Evolutionary conservation across 1,284 basidiomycete genomes (phyloP).

Genomic region (Hemileia vastatrix): DNA sequence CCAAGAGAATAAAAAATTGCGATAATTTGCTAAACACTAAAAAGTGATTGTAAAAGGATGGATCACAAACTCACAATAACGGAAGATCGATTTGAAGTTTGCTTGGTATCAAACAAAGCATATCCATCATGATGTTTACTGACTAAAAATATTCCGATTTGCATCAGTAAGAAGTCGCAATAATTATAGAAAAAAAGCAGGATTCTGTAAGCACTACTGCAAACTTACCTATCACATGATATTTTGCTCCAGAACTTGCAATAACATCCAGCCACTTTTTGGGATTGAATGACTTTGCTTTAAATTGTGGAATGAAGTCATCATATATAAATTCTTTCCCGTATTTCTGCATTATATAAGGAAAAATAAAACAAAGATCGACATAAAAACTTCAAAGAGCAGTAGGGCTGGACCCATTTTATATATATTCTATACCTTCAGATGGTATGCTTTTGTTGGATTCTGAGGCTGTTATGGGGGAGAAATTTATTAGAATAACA

Average conservation of each 20-base stretch:
- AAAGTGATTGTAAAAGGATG: background rate
- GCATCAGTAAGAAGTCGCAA: background rate
- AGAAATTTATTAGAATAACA: no score
- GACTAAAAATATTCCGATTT: constrained; percentile 3
- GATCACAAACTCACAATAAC: constrained; percentile 38
- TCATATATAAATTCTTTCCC: constrained; percentile 52
- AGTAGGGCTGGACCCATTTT: no score
- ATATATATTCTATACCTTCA: no score
- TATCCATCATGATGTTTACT: constrained; percentile 47
- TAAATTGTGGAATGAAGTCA: constrained; percentile 54
- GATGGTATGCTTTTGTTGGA: no score
- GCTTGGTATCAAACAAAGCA: constrained; percentile 52
- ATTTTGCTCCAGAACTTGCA: constrained; percentile 53
- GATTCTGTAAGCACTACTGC: background rate
- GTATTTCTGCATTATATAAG: no score
- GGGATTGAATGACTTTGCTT: constrained; percentile 52
- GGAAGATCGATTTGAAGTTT: constrained; percentile 51
- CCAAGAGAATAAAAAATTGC: background rate
- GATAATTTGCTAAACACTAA: background rate
- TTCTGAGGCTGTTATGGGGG: no score
- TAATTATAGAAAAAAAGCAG: background rate
- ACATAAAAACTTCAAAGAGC: no score
- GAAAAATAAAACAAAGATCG: no score
- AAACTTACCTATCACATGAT: constrained; percentile 50
- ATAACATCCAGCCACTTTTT: constrained; percentile 54